phyloP scores from a whole-genome alignment of 805 yeast genomes.

The Schwanniomyces sp. region DNA sequence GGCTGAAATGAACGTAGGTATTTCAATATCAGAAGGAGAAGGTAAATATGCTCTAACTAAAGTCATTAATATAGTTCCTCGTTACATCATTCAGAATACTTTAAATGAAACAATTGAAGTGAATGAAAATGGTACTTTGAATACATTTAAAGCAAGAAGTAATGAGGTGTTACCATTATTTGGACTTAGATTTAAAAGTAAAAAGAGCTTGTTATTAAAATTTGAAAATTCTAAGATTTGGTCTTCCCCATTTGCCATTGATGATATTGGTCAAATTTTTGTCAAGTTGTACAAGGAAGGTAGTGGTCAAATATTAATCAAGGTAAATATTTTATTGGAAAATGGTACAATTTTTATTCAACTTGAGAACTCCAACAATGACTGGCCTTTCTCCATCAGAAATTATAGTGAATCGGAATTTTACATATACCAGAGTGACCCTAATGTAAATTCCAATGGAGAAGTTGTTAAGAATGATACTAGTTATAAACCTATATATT shows the following conservation, averaged over 20 bases:
- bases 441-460: conserved; percentile 64
- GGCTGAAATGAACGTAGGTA: conserved; percentile 72
- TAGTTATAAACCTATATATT: conserved; percentile 74
- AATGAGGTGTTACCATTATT: conserved; percentile 58
- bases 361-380: conserved; percentile 65
- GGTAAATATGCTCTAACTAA: conserved; percentile 80
- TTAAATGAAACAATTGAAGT: conserved; percentile 56
- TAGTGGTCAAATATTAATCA: conserved; percentile 67
- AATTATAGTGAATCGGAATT: conserved; percentile 90
- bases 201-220: conserved; percentile 62
- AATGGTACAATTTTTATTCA: conserved; percentile 79
- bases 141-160: conserved; percentile 44
- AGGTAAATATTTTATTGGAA: conserved; percentile 75
- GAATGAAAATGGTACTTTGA: conserved; percentile 67
- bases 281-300: conserved; percentile 65
- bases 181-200: conserved; percentile 53
- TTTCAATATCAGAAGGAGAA: conserved; percentile 75
- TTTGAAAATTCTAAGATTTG: conserved; percentile 62
- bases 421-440: conserved; percentile 82
- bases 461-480: conserved; percentile 47
- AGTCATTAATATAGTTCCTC: conserved; percentile 76
- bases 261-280: conserved; percentile 80
- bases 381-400: conserved; percentile 92
- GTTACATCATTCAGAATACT: conserved; percentile 72
- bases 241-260: conserved; percentile 86